Conservation (phyloP, 2,329 filamentous ascomycete genomes). For the Clonostachys solani region DNA sequence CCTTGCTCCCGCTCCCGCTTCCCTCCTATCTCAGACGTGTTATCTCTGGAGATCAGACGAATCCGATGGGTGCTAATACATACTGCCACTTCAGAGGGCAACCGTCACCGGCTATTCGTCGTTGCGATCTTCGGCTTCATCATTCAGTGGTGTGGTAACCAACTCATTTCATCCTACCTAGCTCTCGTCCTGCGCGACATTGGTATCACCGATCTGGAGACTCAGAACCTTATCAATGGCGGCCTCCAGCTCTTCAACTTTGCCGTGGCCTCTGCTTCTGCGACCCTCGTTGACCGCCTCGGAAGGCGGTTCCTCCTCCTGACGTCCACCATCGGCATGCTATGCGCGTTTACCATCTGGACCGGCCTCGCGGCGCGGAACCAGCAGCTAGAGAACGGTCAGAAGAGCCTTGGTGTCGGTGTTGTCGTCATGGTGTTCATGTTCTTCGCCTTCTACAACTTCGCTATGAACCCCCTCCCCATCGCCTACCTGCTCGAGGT, state of each 20-base stretch:
- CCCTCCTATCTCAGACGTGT: too few relatives aligned
- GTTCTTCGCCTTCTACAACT: slow-evolving; percentile 14
- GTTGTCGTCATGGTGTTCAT: slow-evolving; percentile 36
- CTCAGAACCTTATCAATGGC: slow-evolving; percentile 22
- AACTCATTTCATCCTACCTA: slow-evolving; percentile 29
- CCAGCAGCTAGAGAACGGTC: slow-evolving; percentile 15
- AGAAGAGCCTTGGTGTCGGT: slow-evolving; percentile 20
- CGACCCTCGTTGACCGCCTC: slow-evolving; percentile 30
- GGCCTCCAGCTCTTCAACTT: slow-evolving; percentile 27
- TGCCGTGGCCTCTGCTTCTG: slow-evolving; percentile 20
- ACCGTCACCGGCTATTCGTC: background rate
- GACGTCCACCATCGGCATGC: slow-evolving; percentile 25
- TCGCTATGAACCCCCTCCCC: slow-evolving; percentile 31
- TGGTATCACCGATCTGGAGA: slow-evolving; percentile 25
- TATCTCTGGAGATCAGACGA: too few relatives aligned
- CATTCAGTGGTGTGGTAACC: background rate
- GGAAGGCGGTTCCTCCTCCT: slow-evolving; percentile 34
- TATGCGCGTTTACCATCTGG: slow-evolving; percentile 25
- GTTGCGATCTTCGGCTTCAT: background rate
- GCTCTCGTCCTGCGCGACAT: slow-evolving; percentile 31
- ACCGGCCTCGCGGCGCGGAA: slow-evolving; percentile 33
- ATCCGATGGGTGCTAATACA: too few relatives aligned
- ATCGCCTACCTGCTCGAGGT: slow-evolving; percentile 43
- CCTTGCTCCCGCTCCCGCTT: too few relatives aligned
- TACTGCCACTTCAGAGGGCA: too few relatives aligned